Evolutionary conservation across 2,329 filamentous ascomycete species (phyloP).

Genomic region (Pseudogymnoascus sp.): DNA sequence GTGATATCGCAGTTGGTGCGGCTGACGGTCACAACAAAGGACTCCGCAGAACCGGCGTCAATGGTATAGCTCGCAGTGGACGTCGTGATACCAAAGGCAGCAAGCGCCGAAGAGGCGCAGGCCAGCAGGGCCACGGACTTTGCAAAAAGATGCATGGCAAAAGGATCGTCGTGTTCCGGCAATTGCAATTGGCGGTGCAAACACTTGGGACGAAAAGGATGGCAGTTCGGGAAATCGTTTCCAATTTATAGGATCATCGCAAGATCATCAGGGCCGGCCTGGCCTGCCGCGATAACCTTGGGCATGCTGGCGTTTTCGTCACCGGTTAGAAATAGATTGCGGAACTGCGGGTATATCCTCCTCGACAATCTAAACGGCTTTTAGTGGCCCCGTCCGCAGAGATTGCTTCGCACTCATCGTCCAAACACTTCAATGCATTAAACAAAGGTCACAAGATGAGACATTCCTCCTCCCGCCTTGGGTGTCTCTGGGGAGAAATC

Average conservation of each 20-base stretch:
- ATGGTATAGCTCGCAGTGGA: slow-evolving; percentile 36
- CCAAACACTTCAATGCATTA: background rate
- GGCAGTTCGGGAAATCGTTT: background rate
- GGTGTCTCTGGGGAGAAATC: background rate
- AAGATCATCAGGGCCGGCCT: background rate
- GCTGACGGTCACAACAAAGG: slow-evolving; percentile 43
- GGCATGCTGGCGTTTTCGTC: background rate
- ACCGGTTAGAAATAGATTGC: slow-evolving; percentile 3
- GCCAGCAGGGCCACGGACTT: background rate
- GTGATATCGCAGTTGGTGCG: slow-evolving; percentile 53
- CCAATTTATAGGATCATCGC: slow-evolving; percentile 6
- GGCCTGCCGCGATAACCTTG: background rate
- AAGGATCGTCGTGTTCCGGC: background rate
- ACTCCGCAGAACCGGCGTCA: slow-evolving; percentile 40
- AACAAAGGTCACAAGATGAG: background rate
- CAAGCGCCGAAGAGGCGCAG: slow-evolving; percentile 22
- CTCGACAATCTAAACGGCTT: slow-evolving; percentile 1
- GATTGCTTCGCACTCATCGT: background rate
- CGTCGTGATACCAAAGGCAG: slow-evolving; percentile 36
- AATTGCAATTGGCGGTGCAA: background rate
- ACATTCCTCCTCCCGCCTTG: background rate
- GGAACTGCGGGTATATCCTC: background rate
- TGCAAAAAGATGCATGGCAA: background rate
- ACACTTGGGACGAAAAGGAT: background rate
- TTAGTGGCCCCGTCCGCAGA: background rate